Conservation (phyloP, 495 filamentous ascomycete genomes). For the Parachaetomium inaequale region DNA sequence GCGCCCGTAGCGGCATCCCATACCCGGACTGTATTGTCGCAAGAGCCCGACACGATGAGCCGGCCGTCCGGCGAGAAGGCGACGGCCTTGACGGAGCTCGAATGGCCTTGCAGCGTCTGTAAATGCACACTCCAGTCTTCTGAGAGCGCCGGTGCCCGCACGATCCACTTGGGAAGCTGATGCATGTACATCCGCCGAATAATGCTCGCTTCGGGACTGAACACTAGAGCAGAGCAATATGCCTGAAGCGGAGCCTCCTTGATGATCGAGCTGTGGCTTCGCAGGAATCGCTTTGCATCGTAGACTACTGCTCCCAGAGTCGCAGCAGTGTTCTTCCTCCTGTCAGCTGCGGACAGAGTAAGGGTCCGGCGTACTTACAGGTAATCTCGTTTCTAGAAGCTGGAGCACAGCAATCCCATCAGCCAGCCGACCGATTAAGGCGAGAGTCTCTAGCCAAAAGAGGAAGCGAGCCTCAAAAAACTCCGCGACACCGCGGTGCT, state of each 20-base stretch:
- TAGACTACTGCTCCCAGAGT: neutral
- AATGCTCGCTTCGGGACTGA: neutral
- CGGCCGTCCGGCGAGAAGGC: neutral
- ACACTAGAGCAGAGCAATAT: neutral
- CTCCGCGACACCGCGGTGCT: neutral
- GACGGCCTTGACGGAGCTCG: neutral
- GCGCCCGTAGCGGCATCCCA: neutral
- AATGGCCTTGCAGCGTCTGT: neutral
- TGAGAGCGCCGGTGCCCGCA: neutral
- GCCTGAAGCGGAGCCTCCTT: neutral
- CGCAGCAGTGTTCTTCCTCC: neutral
- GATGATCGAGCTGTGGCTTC: constrained; percentile 1
- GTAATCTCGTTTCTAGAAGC: neutral
- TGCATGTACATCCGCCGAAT: neutral
- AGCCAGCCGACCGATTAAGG: constrained; percentile 1
- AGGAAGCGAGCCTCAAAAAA: neutral
- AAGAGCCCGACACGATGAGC: neutral
- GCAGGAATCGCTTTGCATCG: constrained; percentile 1
- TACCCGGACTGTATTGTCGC: neutral
- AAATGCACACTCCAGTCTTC: neutral
- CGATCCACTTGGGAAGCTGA: neutral
- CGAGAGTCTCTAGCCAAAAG: neutral
- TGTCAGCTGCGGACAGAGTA: neutral
- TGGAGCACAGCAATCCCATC: neutral
- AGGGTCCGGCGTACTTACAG: neutral